phyloP scores from a whole-genome alignment of 139 green algal genomes.

The Chlamydomonas eustigma region DNA sequence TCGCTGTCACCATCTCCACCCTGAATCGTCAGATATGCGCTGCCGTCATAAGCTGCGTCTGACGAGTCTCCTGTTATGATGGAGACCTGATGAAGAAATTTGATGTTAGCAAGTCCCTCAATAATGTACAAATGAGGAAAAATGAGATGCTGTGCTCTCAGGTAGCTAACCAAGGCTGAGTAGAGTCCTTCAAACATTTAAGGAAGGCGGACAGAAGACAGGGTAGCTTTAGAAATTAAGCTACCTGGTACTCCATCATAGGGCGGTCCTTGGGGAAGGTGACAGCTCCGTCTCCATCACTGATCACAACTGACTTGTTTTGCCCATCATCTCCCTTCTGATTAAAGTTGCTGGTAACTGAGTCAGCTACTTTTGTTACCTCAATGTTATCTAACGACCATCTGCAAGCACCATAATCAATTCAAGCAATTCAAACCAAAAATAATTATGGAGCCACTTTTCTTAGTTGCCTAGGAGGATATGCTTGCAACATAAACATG shows the following conservation, averaged over 20 bases:
- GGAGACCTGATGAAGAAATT: slow-evolving; percentile 10
- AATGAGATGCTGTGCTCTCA: too few relatives aligned
- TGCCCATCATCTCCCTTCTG: background rate
- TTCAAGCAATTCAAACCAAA: too few relatives aligned
- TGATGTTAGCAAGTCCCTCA: too few relatives aligned
- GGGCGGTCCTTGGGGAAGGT: background rate
- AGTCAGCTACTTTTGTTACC: background rate
- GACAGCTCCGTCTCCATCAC: background rate
- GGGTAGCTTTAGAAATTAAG: too few relatives aligned
- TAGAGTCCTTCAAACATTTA: too few relatives aligned
- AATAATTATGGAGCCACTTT: too few relatives aligned
- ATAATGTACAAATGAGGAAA: too few relatives aligned
- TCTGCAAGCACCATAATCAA: too few relatives aligned
- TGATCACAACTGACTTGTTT: background rate
- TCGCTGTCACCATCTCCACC: background rate
- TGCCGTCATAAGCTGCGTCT: slow-evolving; percentile 10
- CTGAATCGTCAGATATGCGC: slow-evolving; percentile 9
- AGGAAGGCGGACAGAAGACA: too few relatives aligned
- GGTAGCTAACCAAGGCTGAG: too few relatives aligned
- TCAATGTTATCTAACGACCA: slow-evolving; percentile 7
- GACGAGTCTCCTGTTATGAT: background rate
- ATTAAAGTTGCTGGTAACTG: background rate
- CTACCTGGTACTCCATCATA: background rate
- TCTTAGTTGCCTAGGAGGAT: too few relatives aligned
- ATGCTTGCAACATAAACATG: too few relatives aligned